Conservation (phyloP, 1,284 basidiomycete genomes). For the Malassezia dermatis region DNA sequence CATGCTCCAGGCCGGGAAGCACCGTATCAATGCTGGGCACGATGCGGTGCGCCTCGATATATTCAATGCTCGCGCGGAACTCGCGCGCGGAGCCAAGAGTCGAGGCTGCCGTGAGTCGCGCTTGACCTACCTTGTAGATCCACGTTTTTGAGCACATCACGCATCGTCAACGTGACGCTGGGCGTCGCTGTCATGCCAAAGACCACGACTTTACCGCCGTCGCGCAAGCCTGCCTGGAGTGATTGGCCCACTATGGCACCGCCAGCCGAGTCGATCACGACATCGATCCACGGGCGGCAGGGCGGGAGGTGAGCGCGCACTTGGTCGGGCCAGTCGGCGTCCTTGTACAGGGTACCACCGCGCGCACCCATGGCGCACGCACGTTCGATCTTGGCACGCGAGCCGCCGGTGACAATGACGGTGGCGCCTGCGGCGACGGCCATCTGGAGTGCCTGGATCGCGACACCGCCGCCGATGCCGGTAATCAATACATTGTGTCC, state of each 20-base stretch:
- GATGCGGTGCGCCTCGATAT: slow-evolving; percentile 61
- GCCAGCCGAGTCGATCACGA: slow-evolving; percentile 71
- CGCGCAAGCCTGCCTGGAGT: slow-evolving; percentile 55
- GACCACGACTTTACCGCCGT: slow-evolving; percentile 61
- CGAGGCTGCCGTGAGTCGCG: slow-evolving; percentile 43
- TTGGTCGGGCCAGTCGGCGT: slow-evolving; percentile 60
- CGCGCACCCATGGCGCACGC: slow-evolving; percentile 64
- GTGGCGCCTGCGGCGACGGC: slow-evolving; percentile 65
- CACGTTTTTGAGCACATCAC: slow-evolving; percentile 66
- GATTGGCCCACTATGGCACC: slow-evolving; percentile 62
- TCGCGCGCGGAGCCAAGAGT: slow-evolving; percentile 76
- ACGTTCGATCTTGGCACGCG: slow-evolving; percentile 59
- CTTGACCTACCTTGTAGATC: slow-evolving; percentile 59
- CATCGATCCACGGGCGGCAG: slow-evolving; percentile 54
- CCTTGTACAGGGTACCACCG: slow-evolving; percentile 66
- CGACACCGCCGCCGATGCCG: slow-evolving; percentile 60
- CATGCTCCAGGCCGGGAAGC: slow-evolving; percentile 59
- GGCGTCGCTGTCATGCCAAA: slow-evolving; percentile 58
- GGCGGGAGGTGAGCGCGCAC: slow-evolving; percentile 54
- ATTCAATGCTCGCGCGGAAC: slow-evolving; percentile 61
- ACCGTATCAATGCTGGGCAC: slow-evolving; percentile 65
- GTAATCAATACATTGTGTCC: slow-evolving; percentile 66
- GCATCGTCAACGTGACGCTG: slow-evolving; percentile 63
- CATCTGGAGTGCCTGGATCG: slow-evolving; percentile 64
- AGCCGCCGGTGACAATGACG: slow-evolving; percentile 73